phyloP scores from a whole-genome alignment of 805 yeast species.

The Candida maesae region DNA sequence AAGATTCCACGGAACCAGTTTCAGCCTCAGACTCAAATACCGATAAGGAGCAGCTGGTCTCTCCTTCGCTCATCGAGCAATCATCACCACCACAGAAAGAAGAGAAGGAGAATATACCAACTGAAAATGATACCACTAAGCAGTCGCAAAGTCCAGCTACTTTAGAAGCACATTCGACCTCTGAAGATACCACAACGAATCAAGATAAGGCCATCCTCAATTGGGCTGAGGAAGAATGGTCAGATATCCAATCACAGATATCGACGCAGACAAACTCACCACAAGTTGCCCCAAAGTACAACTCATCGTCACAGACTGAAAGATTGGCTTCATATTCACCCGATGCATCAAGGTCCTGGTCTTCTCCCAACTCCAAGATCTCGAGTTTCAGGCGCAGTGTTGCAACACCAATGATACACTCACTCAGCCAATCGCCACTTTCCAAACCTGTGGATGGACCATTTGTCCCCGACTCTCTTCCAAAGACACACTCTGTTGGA shows the following conservation, averaged over 20 bases:
- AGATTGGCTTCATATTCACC: constrained; percentile 7
- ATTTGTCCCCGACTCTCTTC: neutral
- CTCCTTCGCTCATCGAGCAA: neutral
- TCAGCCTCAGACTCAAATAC: neutral
- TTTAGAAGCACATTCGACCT: neutral
- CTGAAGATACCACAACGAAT: neutral
- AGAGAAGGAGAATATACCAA: neutral
- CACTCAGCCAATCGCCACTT: constrained; percentile 24
- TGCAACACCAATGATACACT: constrained; percentile 15
- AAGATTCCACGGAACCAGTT: neutral
- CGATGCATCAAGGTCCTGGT: constrained; percentile 15
- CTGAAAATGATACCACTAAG: neutral
- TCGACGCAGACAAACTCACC: constrained; percentile 6
- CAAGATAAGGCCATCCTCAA: neutral
- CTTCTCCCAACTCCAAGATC: constrained; percentile 25
- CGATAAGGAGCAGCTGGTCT: neutral
- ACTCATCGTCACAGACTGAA: neutral
- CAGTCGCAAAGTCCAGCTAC: neutral
- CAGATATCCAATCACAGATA: constrained; percentile 10
- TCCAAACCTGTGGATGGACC: constrained; percentile 18
- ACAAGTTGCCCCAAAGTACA: neutral
- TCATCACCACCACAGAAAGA: neutral
- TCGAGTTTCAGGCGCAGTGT: constrained; percentile 25
- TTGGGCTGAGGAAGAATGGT: constrained; percentile 12
- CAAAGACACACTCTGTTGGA: neutral